phyloP scores from a whole-genome alignment of 495 filamentous ascomycete genomes.

The Podospora anserina region DNA sequence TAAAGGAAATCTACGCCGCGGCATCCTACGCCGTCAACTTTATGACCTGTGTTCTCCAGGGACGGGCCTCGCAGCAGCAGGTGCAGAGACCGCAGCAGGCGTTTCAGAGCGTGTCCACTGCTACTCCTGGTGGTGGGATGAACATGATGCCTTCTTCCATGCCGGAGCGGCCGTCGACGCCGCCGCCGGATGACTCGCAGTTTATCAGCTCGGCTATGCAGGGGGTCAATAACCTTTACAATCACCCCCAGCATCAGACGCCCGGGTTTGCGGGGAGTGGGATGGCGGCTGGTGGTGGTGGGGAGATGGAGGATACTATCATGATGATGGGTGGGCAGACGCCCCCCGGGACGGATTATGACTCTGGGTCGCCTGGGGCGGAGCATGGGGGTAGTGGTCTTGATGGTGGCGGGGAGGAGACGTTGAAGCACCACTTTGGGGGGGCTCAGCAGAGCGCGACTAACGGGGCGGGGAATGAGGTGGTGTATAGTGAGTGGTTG shows the following conservation, averaged over 20 bases:
- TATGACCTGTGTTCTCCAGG: conserved; percentile 37
- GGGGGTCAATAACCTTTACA: conserved; percentile 13
- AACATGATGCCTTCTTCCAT: neutral
- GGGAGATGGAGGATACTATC: neutral
- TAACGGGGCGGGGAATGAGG: neutral
- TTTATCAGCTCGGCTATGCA: conserved; percentile 29
- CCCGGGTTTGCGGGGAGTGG: neutral
- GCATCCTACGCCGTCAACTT: conserved; percentile 85
- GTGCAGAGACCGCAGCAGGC: neutral
- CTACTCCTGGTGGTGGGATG: neutral
- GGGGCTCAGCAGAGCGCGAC: neutral
- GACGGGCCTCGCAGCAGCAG: neutral
- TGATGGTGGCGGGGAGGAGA: neutral
- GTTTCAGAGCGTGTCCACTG: neutral
- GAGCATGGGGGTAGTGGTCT: neutral
- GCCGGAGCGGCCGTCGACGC: conserved; percentile 35
- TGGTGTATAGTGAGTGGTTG: neutral
- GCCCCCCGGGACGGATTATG: conserved; percentile 31
- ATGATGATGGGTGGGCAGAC: conserved; percentile 24
- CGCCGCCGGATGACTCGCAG: conserved; percentile 41
- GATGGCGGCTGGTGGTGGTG: neutral
- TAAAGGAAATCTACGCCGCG: conserved; percentile 80
- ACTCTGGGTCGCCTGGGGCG: neutral
- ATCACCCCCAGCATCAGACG: neutral
- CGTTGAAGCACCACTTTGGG: neutral